phyloP scores from a whole-genome alignment of 2,329 filamentous ascomycete genomes.

The Elsinoe australis region DNA sequence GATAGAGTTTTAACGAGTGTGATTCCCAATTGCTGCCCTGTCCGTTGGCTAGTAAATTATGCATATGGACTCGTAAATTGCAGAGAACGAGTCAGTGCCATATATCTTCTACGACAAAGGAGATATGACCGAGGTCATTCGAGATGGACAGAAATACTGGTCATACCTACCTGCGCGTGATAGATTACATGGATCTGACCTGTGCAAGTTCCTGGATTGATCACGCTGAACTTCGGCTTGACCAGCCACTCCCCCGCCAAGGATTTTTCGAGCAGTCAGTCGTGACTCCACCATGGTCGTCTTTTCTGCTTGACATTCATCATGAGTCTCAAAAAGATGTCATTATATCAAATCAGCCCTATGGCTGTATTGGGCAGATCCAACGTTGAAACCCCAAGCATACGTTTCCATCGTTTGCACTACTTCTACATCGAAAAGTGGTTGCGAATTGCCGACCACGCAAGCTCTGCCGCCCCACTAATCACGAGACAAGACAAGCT shows the following conservation, averaged over 20 bases:
- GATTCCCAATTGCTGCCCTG: too few species aligned
- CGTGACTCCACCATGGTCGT: background rate
- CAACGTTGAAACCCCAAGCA: background rate
- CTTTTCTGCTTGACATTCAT: background rate
- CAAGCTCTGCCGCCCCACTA: too few species aligned
- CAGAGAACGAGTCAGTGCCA: too few species aligned
- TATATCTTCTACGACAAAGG: too few species aligned
- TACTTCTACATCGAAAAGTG: constrained; percentile 1
- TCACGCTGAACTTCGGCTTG: constrained; percentile 7
- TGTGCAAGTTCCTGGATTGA: background rate
- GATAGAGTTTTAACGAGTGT: background rate
- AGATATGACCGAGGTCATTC: too few species aligned
- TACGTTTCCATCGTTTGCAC: constrained; percentile 2
- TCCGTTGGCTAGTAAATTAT: too few species aligned
- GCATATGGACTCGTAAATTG: too few species aligned
- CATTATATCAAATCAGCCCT: too few species aligned
- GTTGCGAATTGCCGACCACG: background rate
- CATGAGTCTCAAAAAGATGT: too few species aligned
- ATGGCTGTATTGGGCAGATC: background rate
- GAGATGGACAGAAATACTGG: too few species aligned
- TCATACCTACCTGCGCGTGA: constrained; percentile 9
- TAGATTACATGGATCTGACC: constrained; percentile 2
- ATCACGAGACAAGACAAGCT: too few species aligned
- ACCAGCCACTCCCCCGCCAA: constrained; percentile 16
- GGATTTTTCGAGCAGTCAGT: constrained; percentile 3